phyloP scores from a whole-genome alignment of 2,329 filamentous ascomycete species.

The Calonectria pteridis region DNA sequence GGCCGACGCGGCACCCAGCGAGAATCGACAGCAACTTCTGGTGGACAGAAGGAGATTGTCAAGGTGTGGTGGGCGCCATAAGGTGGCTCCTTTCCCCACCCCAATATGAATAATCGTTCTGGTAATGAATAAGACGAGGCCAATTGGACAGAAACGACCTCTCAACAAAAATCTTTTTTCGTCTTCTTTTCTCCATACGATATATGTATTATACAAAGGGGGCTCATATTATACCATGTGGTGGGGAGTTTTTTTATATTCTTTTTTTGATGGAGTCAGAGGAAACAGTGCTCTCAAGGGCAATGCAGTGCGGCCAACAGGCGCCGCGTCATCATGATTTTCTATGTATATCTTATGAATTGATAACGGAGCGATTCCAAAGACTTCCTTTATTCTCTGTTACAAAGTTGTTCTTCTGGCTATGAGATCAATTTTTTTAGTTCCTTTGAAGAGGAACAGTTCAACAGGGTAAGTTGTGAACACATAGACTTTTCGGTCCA shows the following conservation, averaged over 20 bases:
- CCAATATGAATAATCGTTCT: constrained; percentile 1
- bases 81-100: background rate
- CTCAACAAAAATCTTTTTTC: background rate
- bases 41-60: constrained; percentile 39
- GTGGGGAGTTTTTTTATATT: constrained; percentile 13
- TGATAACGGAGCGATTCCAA: background rate
- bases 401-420: background rate
- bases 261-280: constrained; percentile 1
- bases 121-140: constrained; percentile 14
- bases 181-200: background rate
- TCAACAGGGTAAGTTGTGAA: no score
- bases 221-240: constrained; percentile 20
- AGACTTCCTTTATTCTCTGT: background rate
- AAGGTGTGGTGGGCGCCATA: constrained; percentile 43
- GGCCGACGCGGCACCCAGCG: background rate
- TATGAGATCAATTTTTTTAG: no score
- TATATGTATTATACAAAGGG: background rate
- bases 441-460: no score
- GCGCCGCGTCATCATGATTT: background rate
- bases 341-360: constrained; percentile 13
- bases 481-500: no score
- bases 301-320: background rate
- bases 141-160: background rate
- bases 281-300: background rate
- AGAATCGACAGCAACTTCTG: constrained; percentile 31